These are phyloP conservation scores for Amanita muscaria DNA, from an alignment of 768 basidiomycete genomes.

Conservation along the genomic window DNA sequence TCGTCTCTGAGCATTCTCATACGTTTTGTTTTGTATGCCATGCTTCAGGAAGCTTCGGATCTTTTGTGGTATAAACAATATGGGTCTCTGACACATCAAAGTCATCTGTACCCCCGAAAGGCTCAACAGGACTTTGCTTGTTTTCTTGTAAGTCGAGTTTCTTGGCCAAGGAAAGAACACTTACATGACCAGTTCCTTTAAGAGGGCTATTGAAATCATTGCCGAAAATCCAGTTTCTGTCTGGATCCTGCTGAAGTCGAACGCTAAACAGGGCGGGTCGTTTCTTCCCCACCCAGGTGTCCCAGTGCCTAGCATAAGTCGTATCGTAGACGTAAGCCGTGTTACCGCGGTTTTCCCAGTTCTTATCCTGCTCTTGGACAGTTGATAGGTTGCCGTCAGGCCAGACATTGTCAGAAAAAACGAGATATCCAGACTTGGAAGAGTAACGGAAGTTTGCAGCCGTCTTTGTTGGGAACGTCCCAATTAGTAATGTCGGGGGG, in stretches of 20 bases:
- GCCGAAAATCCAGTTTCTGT: conserved; percentile 46
- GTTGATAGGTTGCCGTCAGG: conserved; percentile 63
- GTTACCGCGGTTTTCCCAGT: conserved; percentile 64
- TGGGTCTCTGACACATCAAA: conserved; percentile 63
- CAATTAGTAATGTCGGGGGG: conserved; percentile 41
- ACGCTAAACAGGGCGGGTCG: conserved; percentile 65
- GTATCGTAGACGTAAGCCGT: conserved; percentile 64
- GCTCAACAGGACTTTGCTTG: conserved; percentile 70
- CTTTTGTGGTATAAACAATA: conserved; percentile 82
- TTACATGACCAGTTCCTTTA: conserved; percentile 61
- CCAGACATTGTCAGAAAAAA: conserved; percentile 83
- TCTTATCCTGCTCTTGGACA: conserved; percentile 61
- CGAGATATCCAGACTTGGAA: conserved; percentile 45
- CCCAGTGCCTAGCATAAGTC: conserved; percentile 72
- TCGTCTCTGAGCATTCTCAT: conserved; percentile 7
- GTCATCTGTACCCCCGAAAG: conserved; percentile 80
- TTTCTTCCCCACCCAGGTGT: conserved; percentile 69
- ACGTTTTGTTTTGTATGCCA: conserved; percentile 90
- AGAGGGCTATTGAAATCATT: conserved; percentile 49
- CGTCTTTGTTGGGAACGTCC: conserved; percentile 58
- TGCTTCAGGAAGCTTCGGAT: conserved; percentile 65
- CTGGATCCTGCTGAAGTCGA: conserved; percentile 36
- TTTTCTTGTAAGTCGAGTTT: conserved; percentile 4
- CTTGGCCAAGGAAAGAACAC: conserved; percentile 15
- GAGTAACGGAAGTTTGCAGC: conserved; percentile 67